Base-by-base conservation (phyloP, 2,329 filamentous ascomycete species). In the Bipolaris zeicola region DNA sequence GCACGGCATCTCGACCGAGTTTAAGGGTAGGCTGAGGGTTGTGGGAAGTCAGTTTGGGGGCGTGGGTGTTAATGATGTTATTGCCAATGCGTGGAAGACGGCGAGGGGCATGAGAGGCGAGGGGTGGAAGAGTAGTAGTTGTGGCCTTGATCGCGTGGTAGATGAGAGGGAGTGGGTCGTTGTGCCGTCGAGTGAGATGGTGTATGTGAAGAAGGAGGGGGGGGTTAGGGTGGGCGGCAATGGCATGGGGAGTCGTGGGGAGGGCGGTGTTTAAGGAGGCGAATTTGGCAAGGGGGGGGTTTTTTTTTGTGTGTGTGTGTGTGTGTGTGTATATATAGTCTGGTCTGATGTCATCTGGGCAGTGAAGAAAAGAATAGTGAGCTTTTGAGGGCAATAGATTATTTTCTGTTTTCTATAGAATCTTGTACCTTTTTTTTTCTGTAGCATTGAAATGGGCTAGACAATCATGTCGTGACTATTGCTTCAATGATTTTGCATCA, bases 1-100 rank as follows among this genome's bases (percentile, higher is more conserved):
- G 1, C 82, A 88, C 65, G 67, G 76, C 2, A 80, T 87, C 50
- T 80, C 91, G 5, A 70, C 76, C 31, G 58, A 78, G 3, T 96
- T 88, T 72, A 73, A 81, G 7, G 87, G 88, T 13, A 80, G 83
- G 11, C 78, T 96, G 26, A 83, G 86, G 56, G 87, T 95, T 7
- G 80, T 79, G 0, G 80, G 80, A 0, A 80, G 73, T 51, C 81
- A 79, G 68, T 79, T 79, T 61, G 75, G 71, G 52, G 80, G 80
- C 4, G 80, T 82, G 0, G 79, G 80, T 1, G 80, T 82, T 2
- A 81, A 82, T 53, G 80, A 82, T 65, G 80, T 79, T 56, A 77
- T 89, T 36, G 79, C 80, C 20, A 82, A 81, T 51, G 87, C 82
- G 5, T 83, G 83, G 71, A 74, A 85, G 59, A 76, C 85, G n/a